Conservation (phyloP, 2,329 filamentous ascomycete genomes). For the Penicillium sp. region DNA sequence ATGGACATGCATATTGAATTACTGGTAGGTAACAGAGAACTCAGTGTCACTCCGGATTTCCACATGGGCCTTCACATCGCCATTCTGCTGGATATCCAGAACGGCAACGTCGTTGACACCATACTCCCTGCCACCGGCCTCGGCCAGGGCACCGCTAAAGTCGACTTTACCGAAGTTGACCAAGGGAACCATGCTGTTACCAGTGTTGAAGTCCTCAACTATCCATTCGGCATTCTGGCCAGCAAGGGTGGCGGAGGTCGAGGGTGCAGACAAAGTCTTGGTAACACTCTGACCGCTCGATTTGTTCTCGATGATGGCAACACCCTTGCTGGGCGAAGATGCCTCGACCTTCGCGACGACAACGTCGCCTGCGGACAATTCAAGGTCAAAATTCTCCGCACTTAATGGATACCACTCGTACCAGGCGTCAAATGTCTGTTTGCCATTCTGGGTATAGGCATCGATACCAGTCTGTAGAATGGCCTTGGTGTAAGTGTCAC, state of each 20-base stretch:
- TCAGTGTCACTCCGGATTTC: constrained; percentile 27
- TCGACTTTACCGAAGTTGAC: constrained; percentile 50
- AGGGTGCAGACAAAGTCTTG: constrained; percentile 52
- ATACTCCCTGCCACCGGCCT: constrained; percentile 23
- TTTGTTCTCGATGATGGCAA: constrained; percentile 53
- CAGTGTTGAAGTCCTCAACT: constrained; percentile 55
- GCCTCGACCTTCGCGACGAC: constrained; percentile 45
- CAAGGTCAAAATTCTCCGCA: constrained; percentile 55
- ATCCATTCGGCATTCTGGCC: constrained; percentile 64
- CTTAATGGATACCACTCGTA: constrained; percentile 63
- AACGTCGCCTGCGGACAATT: constrained; percentile 47
- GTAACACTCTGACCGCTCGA: constrained; percentile 54
- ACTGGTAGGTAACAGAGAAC: constrained; percentile 29
- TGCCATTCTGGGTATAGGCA: constrained; percentile 49
- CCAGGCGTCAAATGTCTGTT: constrained; percentile 55
- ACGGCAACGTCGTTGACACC: constrained; percentile 43
- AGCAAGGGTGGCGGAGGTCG: constrained; percentile 46
- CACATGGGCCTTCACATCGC: constrained; percentile 35
- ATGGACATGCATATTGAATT: background rate
- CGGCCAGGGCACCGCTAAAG: constrained; percentile 36
- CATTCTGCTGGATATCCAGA: constrained; percentile 50
- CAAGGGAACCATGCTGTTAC: constrained; percentile 44
- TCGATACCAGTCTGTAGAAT: constrained; percentile 61
- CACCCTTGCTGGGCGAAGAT: constrained; percentile 44
- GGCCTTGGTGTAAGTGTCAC: constrained; percentile 55